phyloP scores from a whole-genome alignment of 352 stramenopile species.

The Pythium pyrilobum region DNA sequence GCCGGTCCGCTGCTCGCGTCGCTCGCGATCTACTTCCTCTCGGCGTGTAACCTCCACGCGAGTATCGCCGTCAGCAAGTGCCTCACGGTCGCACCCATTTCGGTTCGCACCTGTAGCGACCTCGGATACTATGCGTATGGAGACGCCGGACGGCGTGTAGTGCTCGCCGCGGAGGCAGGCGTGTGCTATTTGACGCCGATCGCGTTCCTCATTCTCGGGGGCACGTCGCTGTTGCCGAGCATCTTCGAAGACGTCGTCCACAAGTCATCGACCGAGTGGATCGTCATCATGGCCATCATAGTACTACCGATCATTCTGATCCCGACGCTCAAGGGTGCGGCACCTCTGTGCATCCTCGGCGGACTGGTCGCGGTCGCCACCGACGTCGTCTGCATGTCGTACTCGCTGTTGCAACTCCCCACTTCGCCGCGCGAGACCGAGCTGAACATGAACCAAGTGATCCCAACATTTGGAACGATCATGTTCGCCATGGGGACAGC shows the following conservation, averaged over 20 bases:
- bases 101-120: constrained; percentile 67
- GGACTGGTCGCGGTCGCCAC: constrained; percentile 41
- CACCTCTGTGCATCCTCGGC: constrained; percentile 41
- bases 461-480: constrained; percentile 62
- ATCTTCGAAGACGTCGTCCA: constrained; percentile 29
- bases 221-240: constrained; percentile 51
- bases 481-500: constrained; percentile 66
- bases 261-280: constrained; percentile 47
- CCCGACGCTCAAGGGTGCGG: constrained; percentile 46
- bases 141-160: constrained; percentile 32
- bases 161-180: constrained; percentile 49
- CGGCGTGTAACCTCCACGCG: constrained; percentile 70
- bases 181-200: constrained; percentile 66
- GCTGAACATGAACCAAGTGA: constrained; percentile 27
- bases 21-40: constrained; percentile 67
- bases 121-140: constrained; percentile 65
- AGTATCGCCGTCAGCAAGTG: constrained; percentile 61
- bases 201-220: constrained; percentile 63
- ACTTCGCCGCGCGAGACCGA: constrained; percentile 47
- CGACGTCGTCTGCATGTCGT: constrained; percentile 46
- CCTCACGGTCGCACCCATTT: constrained; percentile 38
- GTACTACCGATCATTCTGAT: constrained; percentile 62
- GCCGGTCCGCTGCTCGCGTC: constrained; percentile 48
- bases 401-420: constrained; percentile 34
- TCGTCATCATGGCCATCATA: constrained; percentile 41